Percentiles rank a stretch among this genome's conserved stretches.
Evolutionary conservation across 78 protist genomes (phyloP).

Genomic region (Ministeria vibrans): DNA sequence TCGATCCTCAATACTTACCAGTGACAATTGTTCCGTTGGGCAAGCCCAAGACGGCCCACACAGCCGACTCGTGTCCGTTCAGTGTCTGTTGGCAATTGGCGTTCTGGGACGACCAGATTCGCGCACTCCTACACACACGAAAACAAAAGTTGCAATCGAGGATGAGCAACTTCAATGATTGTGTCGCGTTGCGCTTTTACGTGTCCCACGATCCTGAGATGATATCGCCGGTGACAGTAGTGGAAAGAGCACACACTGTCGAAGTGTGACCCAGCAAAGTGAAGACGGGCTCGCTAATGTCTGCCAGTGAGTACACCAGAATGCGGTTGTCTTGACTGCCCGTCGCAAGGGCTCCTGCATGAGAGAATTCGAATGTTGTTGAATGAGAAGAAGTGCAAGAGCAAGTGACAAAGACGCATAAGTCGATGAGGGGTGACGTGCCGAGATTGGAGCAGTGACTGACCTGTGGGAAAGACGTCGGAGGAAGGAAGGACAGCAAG

Average conservation of each 20-base stretch:
- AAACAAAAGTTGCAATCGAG: too few species aligned
- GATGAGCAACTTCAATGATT: too few species aligned
- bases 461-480: too few species aligned
- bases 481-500: too few species aligned
- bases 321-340: neutral
- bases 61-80: slow-evolving; percentile 55
- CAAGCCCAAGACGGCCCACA: slow-evolving; percentile 61
- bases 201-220: slow-evolving; percentile 6
- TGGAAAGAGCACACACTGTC: neutral
- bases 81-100: slow-evolving; percentile 33
- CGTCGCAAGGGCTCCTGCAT: neutral
- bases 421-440: too few species aligned
- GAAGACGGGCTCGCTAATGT: neutral
- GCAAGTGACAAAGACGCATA: neutral
- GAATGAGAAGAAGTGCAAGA: neutral
- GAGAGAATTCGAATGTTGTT: too few species aligned
- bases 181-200: too few species aligned
- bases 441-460: too few species aligned
- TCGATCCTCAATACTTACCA: neutral
- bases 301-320: neutral
- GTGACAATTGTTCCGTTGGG: slow-evolving; percentile 44
- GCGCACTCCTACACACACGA: too few species aligned
- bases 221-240: neutral
- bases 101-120: slow-evolving; percentile 4
- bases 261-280: neutral